Conservation (phyloP, 2,329 filamentous ascomycete species). For the Fusarium sp. region DNA sequence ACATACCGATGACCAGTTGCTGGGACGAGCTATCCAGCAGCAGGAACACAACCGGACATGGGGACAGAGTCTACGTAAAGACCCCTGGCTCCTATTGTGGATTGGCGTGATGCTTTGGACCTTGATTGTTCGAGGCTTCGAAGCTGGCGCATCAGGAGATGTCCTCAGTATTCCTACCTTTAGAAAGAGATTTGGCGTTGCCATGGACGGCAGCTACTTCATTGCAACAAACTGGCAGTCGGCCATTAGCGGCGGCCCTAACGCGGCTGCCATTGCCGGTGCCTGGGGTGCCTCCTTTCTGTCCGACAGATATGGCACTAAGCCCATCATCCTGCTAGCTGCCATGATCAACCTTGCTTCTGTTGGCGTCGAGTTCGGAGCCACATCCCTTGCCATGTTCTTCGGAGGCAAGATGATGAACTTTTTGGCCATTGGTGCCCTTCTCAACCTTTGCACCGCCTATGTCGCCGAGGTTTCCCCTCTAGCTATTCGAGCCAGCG, state of each 20-base stretch:
- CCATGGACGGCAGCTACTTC: constrained; percentile 22
- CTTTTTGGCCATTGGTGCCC: constrained; percentile 50
- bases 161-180: constrained; percentile 35
- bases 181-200: constrained; percentile 31
- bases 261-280: constrained; percentile 36
- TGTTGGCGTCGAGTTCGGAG: constrained; percentile 46
- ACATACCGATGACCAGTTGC: constrained; percentile 10
- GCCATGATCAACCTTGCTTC: constrained; percentile 44
- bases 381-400: constrained; percentile 47
- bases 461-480: constrained; percentile 55
- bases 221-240: constrained; percentile 43
- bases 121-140: constrained; percentile 41
- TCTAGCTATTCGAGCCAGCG: constrained; percentile 51
- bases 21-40: constrained; percentile 45
- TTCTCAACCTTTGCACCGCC: constrained; percentile 53
- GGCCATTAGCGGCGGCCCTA: constrained; percentile 39
- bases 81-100: constrained; percentile 47
- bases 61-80: constrained; percentile 40
- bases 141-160: constrained; percentile 24
- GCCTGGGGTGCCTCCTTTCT: constrained; percentile 38
- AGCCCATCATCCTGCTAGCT: constrained; percentile 35
- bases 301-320: constrained; percentile 35
- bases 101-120: constrained; percentile 49
- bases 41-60: constrained; percentile 43
- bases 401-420: constrained; percentile 48